Percentiles rank a stretch among this genome's conserved stretches.
Evolutionary conservation across 371 early-diverging fungal genomes (phyloP).

Genomic region (Mucor velutinosus): DNA sequence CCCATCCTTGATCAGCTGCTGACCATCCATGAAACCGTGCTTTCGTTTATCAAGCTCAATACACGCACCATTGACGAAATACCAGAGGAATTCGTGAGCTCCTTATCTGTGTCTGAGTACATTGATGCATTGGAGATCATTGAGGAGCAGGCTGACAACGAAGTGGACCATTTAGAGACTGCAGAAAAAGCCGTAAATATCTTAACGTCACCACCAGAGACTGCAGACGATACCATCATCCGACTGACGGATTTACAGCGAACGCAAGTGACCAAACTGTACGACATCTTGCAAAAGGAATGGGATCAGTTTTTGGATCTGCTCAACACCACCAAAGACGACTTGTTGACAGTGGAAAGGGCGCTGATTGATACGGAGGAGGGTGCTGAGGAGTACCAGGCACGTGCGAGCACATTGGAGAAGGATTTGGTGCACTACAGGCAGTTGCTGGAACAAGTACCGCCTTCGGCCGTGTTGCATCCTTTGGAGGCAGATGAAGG

Average conservation of each 20-base stretch:
- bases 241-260: slow-evolving; percentile 47
- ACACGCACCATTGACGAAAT: slow-evolving; percentile 43
- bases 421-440: slow-evolving; percentile 7
- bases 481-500: slow-evolving; percentile 23
- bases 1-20: slow-evolving; percentile 44
- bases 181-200: slow-evolving; percentile 33
- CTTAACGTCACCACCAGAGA: slow-evolving; percentile 37
- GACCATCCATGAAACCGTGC: slow-evolving; percentile 42
- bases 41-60: slow-evolving; percentile 44
- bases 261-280: slow-evolving; percentile 33
- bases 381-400: slow-evolving; percentile 24
- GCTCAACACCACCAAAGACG: slow-evolving; percentile 39
- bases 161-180: slow-evolving; percentile 29
- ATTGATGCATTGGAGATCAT: slow-evolving; percentile 44
- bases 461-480: slow-evolving; percentile 16
- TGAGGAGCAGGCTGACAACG: slow-evolving; percentile 34
- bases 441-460: neutral
- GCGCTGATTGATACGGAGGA: slow-evolving; percentile 38
- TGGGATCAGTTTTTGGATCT: slow-evolving; percentile 43
- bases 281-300: slow-evolving; percentile 34
- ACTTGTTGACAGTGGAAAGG: slow-evolving; percentile 33
- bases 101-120: slow-evolving; percentile 35
- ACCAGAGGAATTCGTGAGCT: slow-evolving; percentile 41
- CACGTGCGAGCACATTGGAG: slow-evolving; percentile 16
- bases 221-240: slow-evolving; percentile 38